These are phyloP conservation scores for Solanum rostratum DNA, from an alignment of 257 asterid genomes.

Conservation along the genomic window DNA sequence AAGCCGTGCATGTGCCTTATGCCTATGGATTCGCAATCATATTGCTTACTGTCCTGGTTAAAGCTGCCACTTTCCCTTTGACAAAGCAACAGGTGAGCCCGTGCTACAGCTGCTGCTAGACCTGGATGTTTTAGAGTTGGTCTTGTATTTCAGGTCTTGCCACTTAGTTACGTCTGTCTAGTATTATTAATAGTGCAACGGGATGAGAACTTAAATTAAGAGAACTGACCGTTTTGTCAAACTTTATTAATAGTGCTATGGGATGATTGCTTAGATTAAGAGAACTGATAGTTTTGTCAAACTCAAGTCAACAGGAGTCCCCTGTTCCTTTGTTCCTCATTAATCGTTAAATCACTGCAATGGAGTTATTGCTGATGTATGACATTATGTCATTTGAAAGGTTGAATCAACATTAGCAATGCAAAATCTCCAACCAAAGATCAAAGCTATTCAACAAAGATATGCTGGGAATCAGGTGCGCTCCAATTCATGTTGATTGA, in stretches of 20 bases:
- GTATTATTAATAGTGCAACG: background rate
- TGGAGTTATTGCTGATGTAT: background rate
- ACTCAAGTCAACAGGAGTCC: background rate
- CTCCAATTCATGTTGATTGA: background rate
- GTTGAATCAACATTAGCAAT: conserved; percentile 96
- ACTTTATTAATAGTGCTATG: background rate
- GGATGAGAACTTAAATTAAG: background rate
- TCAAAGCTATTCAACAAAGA: conserved; percentile 95
- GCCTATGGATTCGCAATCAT: conserved; percentile 95
- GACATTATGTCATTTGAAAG: conserved; percentile 22
- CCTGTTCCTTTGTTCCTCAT: background rate
- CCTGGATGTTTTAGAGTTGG: background rate
- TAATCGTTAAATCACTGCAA: background rate
- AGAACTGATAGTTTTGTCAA: background rate
- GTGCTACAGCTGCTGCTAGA: conserved; percentile 5
- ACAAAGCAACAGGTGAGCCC: conserved; percentile 89
- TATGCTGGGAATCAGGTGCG: conserved; percentile 95
- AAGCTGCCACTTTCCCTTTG: conserved; percentile 83
- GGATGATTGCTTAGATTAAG: background rate
- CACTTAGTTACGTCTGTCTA: background rate
- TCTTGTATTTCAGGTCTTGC: background rate
- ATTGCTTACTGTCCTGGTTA: conserved; percentile 83
- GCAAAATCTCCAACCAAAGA: conserved; percentile 99
- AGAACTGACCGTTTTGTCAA: background rate
- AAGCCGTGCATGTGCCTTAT: conserved; percentile 90